phyloP scores from a whole-genome alignment of 2,329 filamentous ascomycete species.

The Aspergillus pseudoterreus region DNA sequence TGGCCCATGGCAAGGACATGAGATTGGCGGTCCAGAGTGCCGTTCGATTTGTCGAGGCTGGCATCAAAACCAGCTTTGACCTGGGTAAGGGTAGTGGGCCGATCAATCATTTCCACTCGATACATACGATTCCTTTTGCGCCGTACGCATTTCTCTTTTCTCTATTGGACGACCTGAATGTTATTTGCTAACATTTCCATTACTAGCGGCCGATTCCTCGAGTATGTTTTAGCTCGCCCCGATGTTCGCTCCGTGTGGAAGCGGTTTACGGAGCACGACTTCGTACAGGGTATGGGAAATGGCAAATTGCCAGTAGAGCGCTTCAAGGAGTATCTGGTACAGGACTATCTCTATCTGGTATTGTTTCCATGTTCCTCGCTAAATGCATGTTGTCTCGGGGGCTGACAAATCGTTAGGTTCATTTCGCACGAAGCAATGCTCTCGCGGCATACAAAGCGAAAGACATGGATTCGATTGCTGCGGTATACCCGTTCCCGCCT shows the following conservation, averaged over 20 bases:
- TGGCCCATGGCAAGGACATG: slow-evolving; percentile 50
- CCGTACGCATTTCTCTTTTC: slow-evolving; percentile 39
- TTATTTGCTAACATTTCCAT: slow-evolving; percentile 25
- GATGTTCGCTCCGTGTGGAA: slow-evolving; percentile 75
- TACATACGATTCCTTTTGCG: slow-evolving; percentile 57
- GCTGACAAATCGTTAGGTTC: slow-evolving; percentile 52
- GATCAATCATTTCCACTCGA: slow-evolving; percentile 65
- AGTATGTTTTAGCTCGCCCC: slow-evolving; percentile 72
- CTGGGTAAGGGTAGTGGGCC: slow-evolving; percentile 60
- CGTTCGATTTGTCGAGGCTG: slow-evolving; percentile 59
- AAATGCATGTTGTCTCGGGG: background rate
- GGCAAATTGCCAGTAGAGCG: slow-evolving; percentile 70
- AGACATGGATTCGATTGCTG: slow-evolving; percentile 66
- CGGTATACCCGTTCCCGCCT: slow-evolving; percentile 46
- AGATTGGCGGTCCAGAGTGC: slow-evolving; percentile 52
- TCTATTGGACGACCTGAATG: background rate
- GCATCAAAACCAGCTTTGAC: slow-evolving; percentile 55
- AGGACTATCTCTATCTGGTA: slow-evolving; percentile 89
- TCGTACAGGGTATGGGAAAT: slow-evolving; percentile 71
- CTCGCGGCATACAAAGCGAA: slow-evolving; percentile 82
- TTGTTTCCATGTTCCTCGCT: slow-evolving; percentile 16
- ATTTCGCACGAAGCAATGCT: slow-evolving; percentile 83
- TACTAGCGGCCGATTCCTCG: slow-evolving; percentile 67
- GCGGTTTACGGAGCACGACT: slow-evolving; percentile 73
- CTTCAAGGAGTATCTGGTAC: slow-evolving; percentile 85